Base-by-base conservation (phyloP, 345 rosid genomes). In the Mercurialis annua region DNA sequence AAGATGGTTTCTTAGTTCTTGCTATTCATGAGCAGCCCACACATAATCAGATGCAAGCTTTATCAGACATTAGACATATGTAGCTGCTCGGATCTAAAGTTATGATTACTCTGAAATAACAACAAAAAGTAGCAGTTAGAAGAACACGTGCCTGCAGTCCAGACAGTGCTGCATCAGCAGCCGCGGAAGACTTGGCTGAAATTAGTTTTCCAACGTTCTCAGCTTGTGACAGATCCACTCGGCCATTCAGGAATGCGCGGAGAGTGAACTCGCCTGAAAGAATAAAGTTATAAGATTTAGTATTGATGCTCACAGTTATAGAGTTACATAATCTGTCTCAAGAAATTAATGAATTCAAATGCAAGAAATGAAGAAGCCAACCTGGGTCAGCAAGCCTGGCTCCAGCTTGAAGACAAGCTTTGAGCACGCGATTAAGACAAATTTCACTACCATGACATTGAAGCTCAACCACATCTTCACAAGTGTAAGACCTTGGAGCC, bases 361-460 rank as follows among this genome's bases (percentile, higher is more conserved):
- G n/a, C n/a, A n/a, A n/a, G n/a, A n/a, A n/a, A 14, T 53, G 3
- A 21, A 53, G 33, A 18, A 11, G 36, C 75, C 62, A 64, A 92
- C 97, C 98, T 69, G 97, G 97, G 56, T 87, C 97, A 24, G 97
- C 98, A 78, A 90, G 89, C 69, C 81, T 82, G 6, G 98, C 98
- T 64, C 98, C 98, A 69, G 96, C 97, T 67, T 88, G 93, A 67
- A 92, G 73, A 75, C 98, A 92, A 31, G 90, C 85, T 64, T 87
- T 82, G 71, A 92, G 81, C 58, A 92, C 98, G 18, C 98, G 91
- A 57, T 80, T 88, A 77, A 90, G 73, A 76, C 98, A 92, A 23
- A 92, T 79, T 52, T 90, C 89, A 43, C 83, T 90, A 38, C 98
- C 97, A 53, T 92, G 98, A 73, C 98, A 88, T 36, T 92, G 98